Evolutionary conservation across 129 eudicot species (phyloP), one percentile per base, ranked within the genome.

Genomic region (Flaveria brownii): DNA sequence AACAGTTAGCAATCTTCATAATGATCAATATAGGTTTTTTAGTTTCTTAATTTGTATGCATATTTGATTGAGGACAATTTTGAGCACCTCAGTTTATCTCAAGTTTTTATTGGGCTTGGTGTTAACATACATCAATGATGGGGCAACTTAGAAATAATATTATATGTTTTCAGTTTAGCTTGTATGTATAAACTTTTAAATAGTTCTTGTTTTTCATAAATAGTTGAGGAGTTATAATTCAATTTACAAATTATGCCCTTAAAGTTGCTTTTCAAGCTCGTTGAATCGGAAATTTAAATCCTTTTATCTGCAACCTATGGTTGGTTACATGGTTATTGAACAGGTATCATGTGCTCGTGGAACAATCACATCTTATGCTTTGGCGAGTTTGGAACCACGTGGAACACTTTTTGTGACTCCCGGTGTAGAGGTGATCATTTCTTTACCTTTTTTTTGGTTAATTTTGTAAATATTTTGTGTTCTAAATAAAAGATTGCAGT

Each of bases 341-440:
- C 96, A 93, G 98, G 96, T 94, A 23, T 94, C 97, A 14, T 82
- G 92, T 91, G 98, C 93, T 7, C 86, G 85, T 81, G 98, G 98
- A 60, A 72, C 86, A 14, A 66, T 84, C 70, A 94, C 93, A 43
- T 78, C 97, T 75, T 86, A 94, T 84, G 93, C 98, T 18, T 83
- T 94, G 81, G 86, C 84, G 91, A 87, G 97, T 84, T 82, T 94
- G 77, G 98, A 94, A 87, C 89, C 98, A 71, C 98, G 98, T 62
- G 98, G 98, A 73, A 88, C 89, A 61, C 96, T 91, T 70, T 94
- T 94, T 80, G 98, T 94, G 73, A 73, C 81, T 75, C 98, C 96
- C 30, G 98, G 97, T 23, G 89, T 91, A 85, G 98, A 94, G 93
- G 98, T 94, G 39, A 45, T 64, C 26, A 6, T 36, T 6, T n/a